Evolutionary conservation across 352 stramenopile genomes (phyloP), one percentile per base, ranked within the genome.

Genomic region (Globisporangium viniferum): DNA sequence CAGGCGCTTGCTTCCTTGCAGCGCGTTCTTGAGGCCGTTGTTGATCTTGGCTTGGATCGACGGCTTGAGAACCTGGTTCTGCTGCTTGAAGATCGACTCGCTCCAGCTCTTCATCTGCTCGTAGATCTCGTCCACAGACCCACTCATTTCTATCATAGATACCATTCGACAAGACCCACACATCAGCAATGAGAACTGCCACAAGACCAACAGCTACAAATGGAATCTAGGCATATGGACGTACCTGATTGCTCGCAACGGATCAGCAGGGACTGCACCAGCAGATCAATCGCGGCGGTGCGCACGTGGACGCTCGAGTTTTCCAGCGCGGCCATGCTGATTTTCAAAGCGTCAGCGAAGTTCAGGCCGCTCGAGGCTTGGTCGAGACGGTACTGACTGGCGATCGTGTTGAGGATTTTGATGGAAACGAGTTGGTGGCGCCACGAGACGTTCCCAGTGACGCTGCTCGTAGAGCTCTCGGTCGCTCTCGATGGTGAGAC

Each of bases 1-100:
- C 9, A 94, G 67, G 1, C 85, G 76, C 48, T 93, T 93, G 61
- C 85, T 92, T 35, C 84, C 79, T 10, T 87, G 77, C 0, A 94
- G 64, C 0, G 82, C 83, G 54, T 79, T 84, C 55, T 86, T 89
- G 9, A 93, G 71, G 22, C 87, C 85, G 22, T 81, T 93, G 71
- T 93, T 93, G 76, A 94, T 92, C 70, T 91, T 93, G 0, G 82
- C 85, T 48, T 92, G 85, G 22, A 93, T 88, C 0, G 85, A 91
- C 0, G 87, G 84, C 59, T 94, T 94, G 2, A 92, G 59, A 8
- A 69, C 64, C 27, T 89, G 68, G 33, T 89, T 89, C 29, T 93
- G 78, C 66, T 92, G 77, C 39, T 89, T 89, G 54, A 94, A 89
- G 27, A 92, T 75, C 2, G 81, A 84, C 53, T 93, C 87, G 6